Conservation (phyloP, 1,139 yeast genomes). For the Arxiozyma slooffiae region DNA sequence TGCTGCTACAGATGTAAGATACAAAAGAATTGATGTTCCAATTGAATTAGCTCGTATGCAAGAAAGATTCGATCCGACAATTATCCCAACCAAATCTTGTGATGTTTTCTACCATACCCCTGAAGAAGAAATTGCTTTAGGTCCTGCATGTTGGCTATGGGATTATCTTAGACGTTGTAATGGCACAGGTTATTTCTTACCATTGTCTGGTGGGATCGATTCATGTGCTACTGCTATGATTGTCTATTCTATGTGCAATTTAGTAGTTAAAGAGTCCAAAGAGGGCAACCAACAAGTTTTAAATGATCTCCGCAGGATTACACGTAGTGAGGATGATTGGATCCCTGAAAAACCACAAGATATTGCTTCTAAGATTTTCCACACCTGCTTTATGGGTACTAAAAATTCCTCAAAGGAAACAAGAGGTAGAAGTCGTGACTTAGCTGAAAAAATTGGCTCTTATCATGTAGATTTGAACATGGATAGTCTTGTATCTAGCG, state of each 20-base stretch:
- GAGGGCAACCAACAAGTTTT: slow-evolving; percentile 66
- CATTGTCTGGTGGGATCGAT: slow-evolving; percentile 94
- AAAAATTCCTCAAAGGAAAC: slow-evolving; percentile 85
- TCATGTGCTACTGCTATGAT: slow-evolving; percentile 95
- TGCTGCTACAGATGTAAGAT: slow-evolving; percentile 39
- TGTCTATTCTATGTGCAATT: slow-evolving; percentile 85
- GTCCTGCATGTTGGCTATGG: slow-evolving; percentile 99
- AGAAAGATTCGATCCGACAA: slow-evolving; percentile 48
- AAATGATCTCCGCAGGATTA: slow-evolving; percentile 57
- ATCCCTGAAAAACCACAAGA: slow-evolving; percentile 66
- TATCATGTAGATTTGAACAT: slow-evolving; percentile 87
- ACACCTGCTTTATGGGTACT: slow-evolving; percentile 93
- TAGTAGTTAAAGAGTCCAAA: slow-evolving; percentile 60
- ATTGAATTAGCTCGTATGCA: slow-evolving; percentile 52
- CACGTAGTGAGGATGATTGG: slow-evolving; percentile 47
- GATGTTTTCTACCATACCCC: slow-evolving; percentile 62
- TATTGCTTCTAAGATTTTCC: slow-evolving; percentile 65
- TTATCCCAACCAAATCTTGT: slow-evolving; percentile 50
- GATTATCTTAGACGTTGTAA: slow-evolving; percentile 85
- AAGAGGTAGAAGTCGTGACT: slow-evolving; percentile 66
- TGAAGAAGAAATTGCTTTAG: slow-evolving; percentile 91
- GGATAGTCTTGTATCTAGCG: slow-evolving; percentile 72
- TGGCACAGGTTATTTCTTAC: slow-evolving; percentile 85
- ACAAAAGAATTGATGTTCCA: slow-evolving; percentile 52
- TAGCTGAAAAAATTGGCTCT: slow-evolving; percentile 71